Percentiles rank a stretch among this genome's conserved stretches.
Evolutionary conservation across 805 yeast species (phyloP).

Genomic region (Candida anglica): DNA sequence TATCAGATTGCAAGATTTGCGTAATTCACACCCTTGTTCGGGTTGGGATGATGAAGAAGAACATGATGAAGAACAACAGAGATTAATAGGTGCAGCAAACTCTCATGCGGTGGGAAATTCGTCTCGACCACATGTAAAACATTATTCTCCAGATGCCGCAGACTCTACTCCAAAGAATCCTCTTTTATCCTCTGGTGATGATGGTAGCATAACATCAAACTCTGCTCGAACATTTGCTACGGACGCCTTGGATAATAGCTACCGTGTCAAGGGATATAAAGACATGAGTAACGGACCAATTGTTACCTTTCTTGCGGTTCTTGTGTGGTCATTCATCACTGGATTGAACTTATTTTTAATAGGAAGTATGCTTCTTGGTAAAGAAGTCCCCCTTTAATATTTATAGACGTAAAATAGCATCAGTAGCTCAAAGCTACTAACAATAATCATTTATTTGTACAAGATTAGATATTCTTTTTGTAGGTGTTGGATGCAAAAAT

Average conservation of each 20-base stretch:
- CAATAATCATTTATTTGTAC: no score
- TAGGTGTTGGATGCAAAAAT: no score
- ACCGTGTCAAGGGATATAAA: slow-evolving; percentile 33
- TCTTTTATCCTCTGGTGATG: neutral
- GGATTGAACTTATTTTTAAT: slow-evolving; percentile 70
- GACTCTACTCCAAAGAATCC: neutral
- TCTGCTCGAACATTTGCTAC: neutral
- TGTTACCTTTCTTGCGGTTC: slow-evolving; percentile 50
- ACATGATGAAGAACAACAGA: neutral
- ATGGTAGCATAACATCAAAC: neutral
- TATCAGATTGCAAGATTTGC: slow-evolving; percentile 34
- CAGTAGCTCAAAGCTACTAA: no score
- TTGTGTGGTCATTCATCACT: slow-evolving; percentile 70
- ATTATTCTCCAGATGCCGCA: neutral
- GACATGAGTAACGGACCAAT: slow-evolving; percentile 70
- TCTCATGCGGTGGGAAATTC: neutral
- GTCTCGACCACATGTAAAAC: neutral
- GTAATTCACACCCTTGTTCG: slow-evolving; percentile 40
- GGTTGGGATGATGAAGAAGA: slow-evolving; percentile 36
- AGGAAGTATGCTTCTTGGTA: slow-evolving; percentile 24
- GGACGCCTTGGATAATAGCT: slow-evolving; percentile 8
- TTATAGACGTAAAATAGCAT: neutral
- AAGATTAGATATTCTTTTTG: no score
- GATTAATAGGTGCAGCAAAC: neutral
- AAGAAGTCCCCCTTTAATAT: slow-evolving; percentile 12